Evolutionary conservation across 352 stramenopile genomes (phyloP).

Genomic region (Hyphochytrium catenoides): DNA sequence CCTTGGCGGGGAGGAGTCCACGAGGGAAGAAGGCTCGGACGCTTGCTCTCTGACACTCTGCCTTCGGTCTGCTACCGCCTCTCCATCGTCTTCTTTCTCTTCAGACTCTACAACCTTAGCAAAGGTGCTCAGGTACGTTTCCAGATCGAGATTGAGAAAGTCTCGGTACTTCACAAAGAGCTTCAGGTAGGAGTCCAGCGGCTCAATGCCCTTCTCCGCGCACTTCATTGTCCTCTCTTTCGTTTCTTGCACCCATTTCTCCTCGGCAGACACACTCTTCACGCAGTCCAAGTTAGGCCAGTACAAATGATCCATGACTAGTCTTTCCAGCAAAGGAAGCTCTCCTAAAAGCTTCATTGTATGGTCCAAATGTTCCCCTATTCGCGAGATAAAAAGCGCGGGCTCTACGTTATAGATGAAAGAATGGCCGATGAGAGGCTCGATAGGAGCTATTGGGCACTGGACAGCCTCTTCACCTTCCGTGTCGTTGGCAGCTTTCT

Average conservation of each 20-base stretch:
- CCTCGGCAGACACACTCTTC: slow-evolving; percentile 32
- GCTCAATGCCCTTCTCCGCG: slow-evolving; percentile 18
- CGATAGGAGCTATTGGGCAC: slow-evolving; percentile 26
- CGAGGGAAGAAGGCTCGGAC: too few relatives aligned
- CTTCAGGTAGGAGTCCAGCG: slow-evolving; percentile 39
- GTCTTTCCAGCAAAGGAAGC: slow-evolving; percentile 63
- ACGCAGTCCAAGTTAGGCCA: slow-evolving; percentile 79
- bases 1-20: too few relatives aligned
- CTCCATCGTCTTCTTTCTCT: slow-evolving; percentile 12
- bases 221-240: slow-evolving; percentile 21
- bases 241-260: slow-evolving; percentile 26
- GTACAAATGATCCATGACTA: slow-evolving; percentile 84
- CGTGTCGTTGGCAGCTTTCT: too few relatives aligned
- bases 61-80: too few relatives aligned
- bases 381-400: slow-evolving; percentile 30
- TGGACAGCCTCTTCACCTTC: too few relatives aligned
- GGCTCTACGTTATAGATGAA: slow-evolving; percentile 52
- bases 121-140: slow-evolving; percentile 26
- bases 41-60: too few relatives aligned
- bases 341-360: slow-evolving; percentile 46
- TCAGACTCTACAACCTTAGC: slow-evolving; percentile 8
- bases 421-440: slow-evolving; percentile 17
- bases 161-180: slow-evolving; percentile 59
- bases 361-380: slow-evolving; percentile 49
- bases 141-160: slow-evolving; percentile 69